Conservation (phyloP, 163 green algal genomes). For the Volvox carteri region DNA sequence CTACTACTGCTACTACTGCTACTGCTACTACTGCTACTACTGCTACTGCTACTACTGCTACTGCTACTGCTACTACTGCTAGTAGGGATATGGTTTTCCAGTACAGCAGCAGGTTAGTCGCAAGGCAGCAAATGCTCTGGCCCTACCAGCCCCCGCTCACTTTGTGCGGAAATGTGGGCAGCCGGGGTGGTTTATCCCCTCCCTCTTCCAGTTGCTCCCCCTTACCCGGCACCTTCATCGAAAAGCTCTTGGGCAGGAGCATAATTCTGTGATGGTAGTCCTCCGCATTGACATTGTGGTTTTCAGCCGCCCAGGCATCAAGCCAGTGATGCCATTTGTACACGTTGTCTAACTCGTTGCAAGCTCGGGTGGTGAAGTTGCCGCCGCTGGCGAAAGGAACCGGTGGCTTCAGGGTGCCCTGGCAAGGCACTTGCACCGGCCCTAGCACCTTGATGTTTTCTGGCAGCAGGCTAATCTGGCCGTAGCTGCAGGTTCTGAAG, state of each 20-base stretch:
- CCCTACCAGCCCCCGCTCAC: background rate
- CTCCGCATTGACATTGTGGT: background rate
- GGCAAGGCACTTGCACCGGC: conserved; percentile 9
- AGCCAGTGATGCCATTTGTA: conserved; percentile 35
- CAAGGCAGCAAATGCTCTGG: background rate
- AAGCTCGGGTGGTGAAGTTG: background rate
- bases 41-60: no score
- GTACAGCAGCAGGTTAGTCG: background rate
- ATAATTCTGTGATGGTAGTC: conserved; percentile 34
- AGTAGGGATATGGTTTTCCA: no score
- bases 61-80: no score
- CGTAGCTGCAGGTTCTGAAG: conserved; percentile 1
- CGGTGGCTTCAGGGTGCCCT: background rate
- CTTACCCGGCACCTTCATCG: background rate
- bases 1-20: no score
- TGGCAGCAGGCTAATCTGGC: background rate
- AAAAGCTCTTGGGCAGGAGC: background rate
- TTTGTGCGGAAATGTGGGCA: no score
- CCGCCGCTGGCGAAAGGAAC: background rate
- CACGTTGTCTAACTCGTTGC: conserved; percentile 4
- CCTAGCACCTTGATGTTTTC: background rate
- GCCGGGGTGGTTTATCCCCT: no score
- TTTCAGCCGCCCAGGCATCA: background rate
- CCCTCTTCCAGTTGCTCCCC: no score
- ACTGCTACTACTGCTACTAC: no score